Conservation (phyloP, 129 eudicot species). For the Pulicaria dysenterica region DNA sequence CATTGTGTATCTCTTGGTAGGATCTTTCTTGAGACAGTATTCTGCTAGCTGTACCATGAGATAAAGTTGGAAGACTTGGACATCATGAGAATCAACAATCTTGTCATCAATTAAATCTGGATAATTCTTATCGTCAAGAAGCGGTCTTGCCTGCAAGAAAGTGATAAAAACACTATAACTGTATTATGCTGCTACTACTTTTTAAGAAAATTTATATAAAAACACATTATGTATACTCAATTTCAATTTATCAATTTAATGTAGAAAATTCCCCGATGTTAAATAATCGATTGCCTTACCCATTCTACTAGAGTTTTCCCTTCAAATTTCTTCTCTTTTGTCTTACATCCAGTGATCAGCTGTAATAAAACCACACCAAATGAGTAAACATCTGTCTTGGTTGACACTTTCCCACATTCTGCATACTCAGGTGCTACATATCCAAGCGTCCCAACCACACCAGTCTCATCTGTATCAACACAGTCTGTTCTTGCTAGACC, state of each 20-base stretch:
- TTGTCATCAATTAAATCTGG: constrained; percentile 53
- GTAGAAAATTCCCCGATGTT: neutral
- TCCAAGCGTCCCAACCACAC: constrained; percentile 78
- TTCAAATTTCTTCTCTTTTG: constrained; percentile 42
- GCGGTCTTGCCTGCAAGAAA: constrained; percentile 67
- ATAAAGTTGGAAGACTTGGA: constrained; percentile 60
- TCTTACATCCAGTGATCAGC: constrained; percentile 62
- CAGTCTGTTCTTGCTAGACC: constrained; percentile 68
- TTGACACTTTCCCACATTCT: constrained; percentile 63
- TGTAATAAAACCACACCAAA: constrained; percentile 76
- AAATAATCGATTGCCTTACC: constrained; percentile 42
- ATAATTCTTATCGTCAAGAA: constrained; percentile 55
- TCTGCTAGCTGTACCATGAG: constrained; percentile 68
- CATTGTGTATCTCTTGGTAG: constrained; percentile 52
- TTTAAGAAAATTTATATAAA: too few relatives aligned
- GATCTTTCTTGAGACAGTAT: constrained; percentile 56
- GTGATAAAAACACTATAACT: neutral
- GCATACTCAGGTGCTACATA: constrained; percentile 86
- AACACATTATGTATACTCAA: too few relatives aligned
- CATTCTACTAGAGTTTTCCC: constrained; percentile 74
- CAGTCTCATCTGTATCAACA: constrained; percentile 48
- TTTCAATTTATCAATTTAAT: neutral
- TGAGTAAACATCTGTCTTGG: constrained; percentile 73
- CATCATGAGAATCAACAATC: constrained; percentile 55
- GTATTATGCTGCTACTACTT: too few relatives aligned